These are phyloP conservation scores for Pistacia vera DNA, from an alignment of 345 rosid species.

Conservation along the genomic window DNA sequence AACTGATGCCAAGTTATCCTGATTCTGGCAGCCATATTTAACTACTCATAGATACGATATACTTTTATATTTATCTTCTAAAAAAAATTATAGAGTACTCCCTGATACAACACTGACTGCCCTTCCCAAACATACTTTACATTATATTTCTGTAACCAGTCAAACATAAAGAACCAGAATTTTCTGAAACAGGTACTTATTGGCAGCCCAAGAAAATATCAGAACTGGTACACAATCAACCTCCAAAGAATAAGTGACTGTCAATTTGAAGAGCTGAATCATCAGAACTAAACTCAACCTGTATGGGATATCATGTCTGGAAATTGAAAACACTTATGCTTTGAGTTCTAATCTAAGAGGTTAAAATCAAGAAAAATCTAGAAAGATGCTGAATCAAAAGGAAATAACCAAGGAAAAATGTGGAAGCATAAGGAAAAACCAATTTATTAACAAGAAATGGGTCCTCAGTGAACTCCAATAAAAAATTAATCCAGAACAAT, in stretches of 20 bases:
- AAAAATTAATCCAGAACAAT: not conserved
- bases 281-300: not conserved
- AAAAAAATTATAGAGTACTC: not conserved
- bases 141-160: not conserved
- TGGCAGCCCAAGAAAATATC: slow-evolving; percentile 2
- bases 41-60: not conserved
- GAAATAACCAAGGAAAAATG: not conserved
- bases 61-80: not conserved
- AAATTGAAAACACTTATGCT: not conserved
- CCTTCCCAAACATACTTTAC: not conserved
- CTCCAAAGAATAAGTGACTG: not conserved
- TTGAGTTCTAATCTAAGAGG: not conserved
- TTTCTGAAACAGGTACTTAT: not conserved
- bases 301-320: not conserved
- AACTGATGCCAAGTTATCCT: slow-evolving; percentile 10
- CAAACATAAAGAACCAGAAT: not conserved
- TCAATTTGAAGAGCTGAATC: not conserved
- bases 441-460: not conserved
- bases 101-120: not conserved
- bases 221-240: not conserved
- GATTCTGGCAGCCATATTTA: not conserved
- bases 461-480: not conserved
- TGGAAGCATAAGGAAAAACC: not conserved
- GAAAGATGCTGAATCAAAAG: not conserved
- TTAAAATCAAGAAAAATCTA: slow-evolving; percentile 4